These are phyloP conservation scores for Trametopsis cervina DNA, from an alignment of 768 basidiomycete species.

Conservation along the genomic window DNA sequence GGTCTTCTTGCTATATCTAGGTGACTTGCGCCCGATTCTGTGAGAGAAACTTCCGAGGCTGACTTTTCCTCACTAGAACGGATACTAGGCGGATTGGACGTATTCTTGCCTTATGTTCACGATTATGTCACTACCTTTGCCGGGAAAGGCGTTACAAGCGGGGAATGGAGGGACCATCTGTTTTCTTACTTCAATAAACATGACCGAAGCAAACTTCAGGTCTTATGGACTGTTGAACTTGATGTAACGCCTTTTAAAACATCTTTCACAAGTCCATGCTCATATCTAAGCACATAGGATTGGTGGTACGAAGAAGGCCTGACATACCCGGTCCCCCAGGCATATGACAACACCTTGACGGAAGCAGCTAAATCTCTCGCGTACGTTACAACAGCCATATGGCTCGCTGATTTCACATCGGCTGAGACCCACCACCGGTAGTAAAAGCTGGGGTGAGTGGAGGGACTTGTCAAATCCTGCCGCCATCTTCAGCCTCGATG, in stretches of 20 bases:
- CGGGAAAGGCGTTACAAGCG: constrained; percentile 76
- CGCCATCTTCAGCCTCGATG: constrained; percentile 50
- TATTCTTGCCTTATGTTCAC: constrained; percentile 78
- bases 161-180: constrained; percentile 77
- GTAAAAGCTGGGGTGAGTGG: constrained; percentile 56
- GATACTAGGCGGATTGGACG: constrained; percentile 70
- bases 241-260: constrained; percentile 39
- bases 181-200: constrained; percentile 56
- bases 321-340: constrained; percentile 63
- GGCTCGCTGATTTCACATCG: too few species aligned
- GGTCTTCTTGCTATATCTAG: constrained; percentile 81
- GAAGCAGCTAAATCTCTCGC: constrained; percentile 66
- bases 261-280: not conserved
- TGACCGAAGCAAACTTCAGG: constrained; percentile 52
- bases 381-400: constrained; percentile 21
- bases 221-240: constrained; percentile 70
- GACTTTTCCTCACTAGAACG: constrained; percentile 38
- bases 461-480: constrained; percentile 38
- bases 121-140: constrained; percentile 80
- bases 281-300: constrained; percentile 31
- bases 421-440: too few species aligned
- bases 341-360: constrained; percentile 71
- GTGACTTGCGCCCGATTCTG: constrained; percentile 28
- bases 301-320: constrained; percentile 82
- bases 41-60: not conserved